These are phyloP conservation scores for Ganoderma lingzhi DNA, from an alignment of 1,284 basidiomycete species.

Conservation along the genomic window DNA sequence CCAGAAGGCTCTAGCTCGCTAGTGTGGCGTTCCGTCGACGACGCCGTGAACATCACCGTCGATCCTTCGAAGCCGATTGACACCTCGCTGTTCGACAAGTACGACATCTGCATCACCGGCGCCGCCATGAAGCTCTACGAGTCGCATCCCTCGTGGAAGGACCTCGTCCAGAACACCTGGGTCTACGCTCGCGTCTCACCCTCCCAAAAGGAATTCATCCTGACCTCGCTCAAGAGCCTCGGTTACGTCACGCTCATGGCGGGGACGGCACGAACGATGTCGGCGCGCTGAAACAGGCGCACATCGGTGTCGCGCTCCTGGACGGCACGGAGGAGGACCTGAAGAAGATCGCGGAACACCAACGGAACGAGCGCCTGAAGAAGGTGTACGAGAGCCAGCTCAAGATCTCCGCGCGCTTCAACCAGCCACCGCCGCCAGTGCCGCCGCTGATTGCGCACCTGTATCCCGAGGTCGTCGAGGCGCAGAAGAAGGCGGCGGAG, in stretches of 20 bases:
- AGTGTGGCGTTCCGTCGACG: slow-evolving; percentile 94
- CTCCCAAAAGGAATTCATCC: slow-evolving; percentile 91
- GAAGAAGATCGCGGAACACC: slow-evolving; percentile 92
- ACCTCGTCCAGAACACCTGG: slow-evolving; percentile 92
- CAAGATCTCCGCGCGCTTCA: slow-evolving; percentile 87
- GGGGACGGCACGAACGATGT: slow-evolving; percentile 98
- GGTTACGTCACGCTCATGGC: slow-evolving; percentile 94
- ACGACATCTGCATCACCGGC: slow-evolving; percentile 96
- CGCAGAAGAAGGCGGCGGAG: slow-evolving; percentile 81
- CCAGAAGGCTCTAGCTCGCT: slow-evolving; percentile 83
- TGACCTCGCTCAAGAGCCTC: slow-evolving; percentile 86
- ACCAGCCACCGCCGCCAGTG: slow-evolving; percentile 91
- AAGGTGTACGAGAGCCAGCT: slow-evolving; percentile 96
- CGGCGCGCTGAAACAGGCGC: slow-evolving; percentile 95
- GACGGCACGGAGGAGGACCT: slow-evolving; percentile 93
- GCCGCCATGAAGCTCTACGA: slow-evolving; percentile 89
- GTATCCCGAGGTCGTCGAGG: slow-evolving; percentile 90
- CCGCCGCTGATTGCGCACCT: slow-evolving; percentile 84
- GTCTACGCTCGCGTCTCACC: slow-evolving; percentile 98
- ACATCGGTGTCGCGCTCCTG: slow-evolving; percentile 92
- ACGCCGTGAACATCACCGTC: slow-evolving; percentile 85
- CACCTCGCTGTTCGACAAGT: slow-evolving; percentile 76
- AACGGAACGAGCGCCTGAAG: slow-evolving; percentile 88
- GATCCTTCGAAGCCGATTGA: slow-evolving; percentile 83
- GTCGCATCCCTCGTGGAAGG: slow-evolving; percentile 67